A percentile compares a stretch with the other conserved stretches of the same genome.
Conservation (phyloP, 768 basidiomycete species). For the Myochromella boudieri region DNA sequence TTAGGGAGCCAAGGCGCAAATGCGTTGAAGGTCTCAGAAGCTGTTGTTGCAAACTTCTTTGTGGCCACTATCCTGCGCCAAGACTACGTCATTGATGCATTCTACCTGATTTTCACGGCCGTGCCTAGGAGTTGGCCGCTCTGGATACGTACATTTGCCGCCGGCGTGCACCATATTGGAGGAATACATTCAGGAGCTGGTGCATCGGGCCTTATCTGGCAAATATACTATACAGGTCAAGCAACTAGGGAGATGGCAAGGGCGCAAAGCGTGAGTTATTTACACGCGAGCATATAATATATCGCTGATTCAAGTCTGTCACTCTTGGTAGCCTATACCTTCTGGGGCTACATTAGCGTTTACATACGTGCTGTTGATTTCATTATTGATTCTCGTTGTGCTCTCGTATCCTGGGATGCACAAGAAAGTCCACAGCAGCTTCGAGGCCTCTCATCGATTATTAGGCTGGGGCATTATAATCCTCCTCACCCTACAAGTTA, state of each 20-base stretch:
- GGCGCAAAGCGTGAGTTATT: slow-evolving; percentile 30
- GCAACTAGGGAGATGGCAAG: slow-evolving; percentile 48
- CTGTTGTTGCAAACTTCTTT: slow-evolving; percentile 48
- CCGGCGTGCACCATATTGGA: slow-evolving; percentile 59
- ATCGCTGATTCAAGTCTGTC: not conserved
- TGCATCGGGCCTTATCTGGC: slow-evolving; percentile 53
- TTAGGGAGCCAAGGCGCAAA: slow-evolving; percentile 33
- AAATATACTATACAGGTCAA: slow-evolving; percentile 47
- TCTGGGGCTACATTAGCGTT: slow-evolving; percentile 11
- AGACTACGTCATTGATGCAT: slow-evolving; percentile 59
- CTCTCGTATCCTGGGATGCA: slow-evolving; percentile 41
- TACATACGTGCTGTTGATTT: slow-evolving; percentile 8
- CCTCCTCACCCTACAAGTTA: slow-evolving; percentile 40
- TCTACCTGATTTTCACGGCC: slow-evolving; percentile 52
- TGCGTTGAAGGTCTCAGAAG: slow-evolving; percentile 35
- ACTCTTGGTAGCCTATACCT: not conserved
- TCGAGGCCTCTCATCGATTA: slow-evolving; percentile 46
- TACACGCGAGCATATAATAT: not conserved
- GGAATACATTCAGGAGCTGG: slow-evolving; percentile 63
- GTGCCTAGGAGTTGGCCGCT: slow-evolving; percentile 58
- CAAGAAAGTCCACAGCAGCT: slow-evolving; percentile 36
- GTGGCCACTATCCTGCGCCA: slow-evolving; percentile 48
- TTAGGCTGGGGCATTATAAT: slow-evolving; percentile 42
- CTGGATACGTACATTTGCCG: slow-evolving; percentile 49
- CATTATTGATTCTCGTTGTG: slow-evolving; percentile 35